Evolutionary conservation across 2,329 filamentous ascomycete genomes (phyloP).

Genomic region (Phialemonium atrogriseum): DNA sequence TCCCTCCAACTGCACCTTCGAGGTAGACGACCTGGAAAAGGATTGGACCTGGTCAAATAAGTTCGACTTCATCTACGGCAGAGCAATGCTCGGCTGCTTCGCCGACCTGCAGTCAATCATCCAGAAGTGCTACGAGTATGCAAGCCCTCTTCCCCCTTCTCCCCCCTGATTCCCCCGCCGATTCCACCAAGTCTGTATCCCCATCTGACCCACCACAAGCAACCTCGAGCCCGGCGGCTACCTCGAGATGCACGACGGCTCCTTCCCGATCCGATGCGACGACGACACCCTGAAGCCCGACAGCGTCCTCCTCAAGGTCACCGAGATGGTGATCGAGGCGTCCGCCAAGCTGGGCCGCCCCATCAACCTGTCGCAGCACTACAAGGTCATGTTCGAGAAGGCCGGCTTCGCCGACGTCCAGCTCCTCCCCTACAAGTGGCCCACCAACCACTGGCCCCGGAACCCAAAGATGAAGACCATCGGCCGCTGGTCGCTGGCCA

Average conservation of each 20-base stretch:
- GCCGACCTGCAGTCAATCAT: slow-evolving; percentile 7
- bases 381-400: slow-evolving; percentile 11
- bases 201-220: too few relatives aligned
- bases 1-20: slow-evolving; percentile 12
- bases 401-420: slow-evolving; percentile 18
- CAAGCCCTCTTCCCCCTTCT: background rate
- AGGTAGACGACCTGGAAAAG: slow-evolving; percentile 13
- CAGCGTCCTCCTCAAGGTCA: slow-evolving; percentile 5
- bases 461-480: slow-evolving; percentile 16
- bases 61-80: slow-evolving; percentile 11
- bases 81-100: slow-evolving; percentile 10
- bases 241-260: slow-evolving; percentile 11
- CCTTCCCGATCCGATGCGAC: slow-evolving; percentile 8
- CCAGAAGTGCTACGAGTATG: slow-evolving; percentile 9
- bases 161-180: background rate
- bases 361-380: slow-evolving; percentile 3
- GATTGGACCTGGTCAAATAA: slow-evolving; percentile 11
- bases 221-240: slow-evolving; percentile 12
- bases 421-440: slow-evolving; percentile 15
- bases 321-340: slow-evolving; percentile 4
- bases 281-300: slow-evolving; percentile 10
- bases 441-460: slow-evolving; percentile 19
- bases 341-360: slow-evolving; percentile 7
- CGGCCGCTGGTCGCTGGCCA: slow-evolving; percentile 14
- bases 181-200: too few relatives aligned